Evolutionary conservation across 1,139 yeast species (phyloP).

Genomic region (Debaryomyces nepalensis): DNA sequence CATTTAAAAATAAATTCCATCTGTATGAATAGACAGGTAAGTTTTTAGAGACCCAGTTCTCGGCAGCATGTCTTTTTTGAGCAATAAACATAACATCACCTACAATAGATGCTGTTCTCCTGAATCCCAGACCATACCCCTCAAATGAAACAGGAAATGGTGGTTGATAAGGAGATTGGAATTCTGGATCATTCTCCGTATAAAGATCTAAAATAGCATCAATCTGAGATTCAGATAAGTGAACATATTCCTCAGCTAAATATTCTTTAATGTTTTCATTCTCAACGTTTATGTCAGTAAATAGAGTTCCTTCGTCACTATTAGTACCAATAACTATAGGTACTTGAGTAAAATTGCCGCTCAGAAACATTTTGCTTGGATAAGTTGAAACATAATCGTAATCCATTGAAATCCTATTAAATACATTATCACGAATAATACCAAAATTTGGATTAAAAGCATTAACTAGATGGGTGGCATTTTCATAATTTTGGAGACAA

Average conservation of each 20-base stretch:
- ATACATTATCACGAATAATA: background rate
- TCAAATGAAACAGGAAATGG: conserved; percentile 2
- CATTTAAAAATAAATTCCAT: conserved; percentile 6
- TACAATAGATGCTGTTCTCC: conserved; percentile 2
- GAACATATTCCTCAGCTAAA: background rate
- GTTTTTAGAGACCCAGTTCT: conserved; percentile 4
- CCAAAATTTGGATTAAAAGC: conserved; percentile 1
- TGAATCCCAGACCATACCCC: conserved; percentile 6
- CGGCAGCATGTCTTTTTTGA: background rate
- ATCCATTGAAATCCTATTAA: background rate
- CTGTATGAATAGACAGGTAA: conserved; percentile 6
- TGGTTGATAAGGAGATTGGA: conserved; percentile 6
- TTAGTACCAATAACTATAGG: conserved; percentile 12
- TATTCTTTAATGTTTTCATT: conserved; percentile 3
- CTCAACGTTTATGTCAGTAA: background rate
- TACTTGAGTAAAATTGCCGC: conserved; percentile 1
- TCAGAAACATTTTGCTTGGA: conserved; percentile 3
- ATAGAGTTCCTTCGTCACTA: conserved; percentile 9
- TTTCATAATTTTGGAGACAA: conserved; percentile 6
- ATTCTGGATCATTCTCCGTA: background rate
- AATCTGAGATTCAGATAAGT: background rate
- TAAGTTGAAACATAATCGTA: conserved; percentile 6
- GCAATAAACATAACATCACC: conserved; percentile 7
- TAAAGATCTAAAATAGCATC: background rate
- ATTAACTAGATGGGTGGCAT: background rate